Percentiles rank a stretch among this genome's conserved stretches.
Conservation (phyloP, 2,329 filamentous ascomycete species). For the Amesomyces nigricolor region DNA sequence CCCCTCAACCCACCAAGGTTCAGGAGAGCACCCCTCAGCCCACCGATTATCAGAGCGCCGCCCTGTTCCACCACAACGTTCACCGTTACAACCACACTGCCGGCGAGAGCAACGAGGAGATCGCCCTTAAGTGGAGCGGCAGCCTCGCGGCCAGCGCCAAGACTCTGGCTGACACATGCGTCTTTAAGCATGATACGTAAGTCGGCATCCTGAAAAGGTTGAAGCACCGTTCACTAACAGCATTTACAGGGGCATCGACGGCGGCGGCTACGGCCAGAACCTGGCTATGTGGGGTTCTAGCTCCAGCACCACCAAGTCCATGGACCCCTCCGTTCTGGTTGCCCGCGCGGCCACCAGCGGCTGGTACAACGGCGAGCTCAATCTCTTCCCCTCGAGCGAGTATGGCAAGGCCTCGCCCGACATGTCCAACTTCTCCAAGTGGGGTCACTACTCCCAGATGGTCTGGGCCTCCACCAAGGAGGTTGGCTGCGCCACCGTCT, state of each 20-base stretch:
- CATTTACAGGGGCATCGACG: slow-evolving; percentile 45
- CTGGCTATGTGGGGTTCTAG: slow-evolving; percentile 60
- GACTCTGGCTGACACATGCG: slow-evolving; percentile 59
- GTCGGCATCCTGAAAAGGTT: slow-evolving; percentile 31
- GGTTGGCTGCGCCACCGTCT: slow-evolving; percentile 57
- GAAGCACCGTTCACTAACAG: slow-evolving; percentile 30
- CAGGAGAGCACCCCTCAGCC: slow-evolving; percentile 20
- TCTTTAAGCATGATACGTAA: slow-evolving; percentile 72
- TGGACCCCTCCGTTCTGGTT: slow-evolving; percentile 51
- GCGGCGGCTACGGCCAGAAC: slow-evolving; percentile 81
- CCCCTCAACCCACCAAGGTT: slow-evolving; percentile 7
- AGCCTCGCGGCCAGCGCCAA: slow-evolving; percentile 59
- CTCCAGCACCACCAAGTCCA: slow-evolving; percentile 34
- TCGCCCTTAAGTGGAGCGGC: slow-evolving; percentile 59
- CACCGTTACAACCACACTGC: slow-evolving; percentile 80
- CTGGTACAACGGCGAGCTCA: slow-evolving; percentile 84
- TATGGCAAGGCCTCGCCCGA: slow-evolving; percentile 58
- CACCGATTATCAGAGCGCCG: slow-evolving; percentile 33
- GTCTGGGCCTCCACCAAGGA: slow-evolving; percentile 60
- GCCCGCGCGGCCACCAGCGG: slow-evolving; percentile 67
- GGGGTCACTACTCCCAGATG: slow-evolving; percentile 73
- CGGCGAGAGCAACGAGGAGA: slow-evolving; percentile 1
- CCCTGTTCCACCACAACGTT: slow-evolving; percentile 73
- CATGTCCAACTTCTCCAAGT: slow-evolving; percentile 56
- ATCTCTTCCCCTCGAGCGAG: slow-evolving; percentile 45